Evolutionary conservation across 257 asterid species (phyloP).

Genomic region (Rauvolfia tetraphylla): DNA sequence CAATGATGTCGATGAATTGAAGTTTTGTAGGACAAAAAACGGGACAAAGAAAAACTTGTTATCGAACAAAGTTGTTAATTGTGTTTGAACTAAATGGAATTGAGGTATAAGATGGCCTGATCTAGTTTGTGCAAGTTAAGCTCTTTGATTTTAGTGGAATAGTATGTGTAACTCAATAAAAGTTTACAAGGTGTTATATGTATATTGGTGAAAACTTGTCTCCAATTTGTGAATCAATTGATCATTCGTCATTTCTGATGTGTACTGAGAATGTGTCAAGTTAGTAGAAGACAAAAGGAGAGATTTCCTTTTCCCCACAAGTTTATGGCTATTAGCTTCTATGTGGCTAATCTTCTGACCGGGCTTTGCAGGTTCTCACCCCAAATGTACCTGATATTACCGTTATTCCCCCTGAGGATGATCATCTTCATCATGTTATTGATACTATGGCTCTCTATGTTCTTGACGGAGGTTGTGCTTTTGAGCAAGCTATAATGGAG

Average conservation of each 20-base stretch:
- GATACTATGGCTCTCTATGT: constrained; percentile 94
- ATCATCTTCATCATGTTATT: constrained; percentile 73
- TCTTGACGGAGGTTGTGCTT: constrained; percentile 97
- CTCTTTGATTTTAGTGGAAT: background rate
- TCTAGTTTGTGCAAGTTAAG: background rate
- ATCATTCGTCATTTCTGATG: background rate
- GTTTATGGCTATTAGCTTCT: background rate
- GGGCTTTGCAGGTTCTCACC: constrained; percentile 64
- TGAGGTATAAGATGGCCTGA: background rate
- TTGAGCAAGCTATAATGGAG: constrained; percentile 98
- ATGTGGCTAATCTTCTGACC: constrained; percentile 3
- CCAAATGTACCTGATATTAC: constrained; percentile 88
- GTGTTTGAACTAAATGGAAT: background rate
- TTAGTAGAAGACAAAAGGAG: background rate
- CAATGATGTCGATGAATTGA: background rate
- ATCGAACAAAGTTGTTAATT: background rate
- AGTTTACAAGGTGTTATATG: background rate
- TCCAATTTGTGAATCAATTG: background rate
- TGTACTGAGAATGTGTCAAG: background rate
- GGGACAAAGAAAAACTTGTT: background rate
- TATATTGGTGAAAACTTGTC: background rate
- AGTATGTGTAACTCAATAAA: background rate
- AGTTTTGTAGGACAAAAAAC: background rate
- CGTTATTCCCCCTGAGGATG: constrained; percentile 77
- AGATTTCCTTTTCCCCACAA: no score